phyloP scores from a whole-genome alignment of 140 eudicot genomes.

The Erigeron philadelphicus region DNA sequence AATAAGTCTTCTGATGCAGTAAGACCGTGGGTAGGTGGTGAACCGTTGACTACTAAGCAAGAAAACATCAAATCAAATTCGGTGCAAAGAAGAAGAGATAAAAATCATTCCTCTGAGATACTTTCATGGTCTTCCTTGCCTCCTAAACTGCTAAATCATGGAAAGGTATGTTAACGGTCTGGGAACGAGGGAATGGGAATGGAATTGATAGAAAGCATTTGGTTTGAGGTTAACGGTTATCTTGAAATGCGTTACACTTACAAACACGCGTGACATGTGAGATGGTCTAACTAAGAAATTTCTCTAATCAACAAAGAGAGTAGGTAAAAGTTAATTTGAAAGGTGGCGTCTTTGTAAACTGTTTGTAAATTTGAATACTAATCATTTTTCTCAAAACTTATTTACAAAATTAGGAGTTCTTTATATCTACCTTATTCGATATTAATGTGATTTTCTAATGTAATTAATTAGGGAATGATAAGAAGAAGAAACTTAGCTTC shows the following conservation, averaged over 20 bases:
- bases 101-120: conserved; percentile 45
- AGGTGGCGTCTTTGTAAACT: too few species aligned
- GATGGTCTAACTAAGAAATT: too few species aligned
- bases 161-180: conserved; percentile 46
- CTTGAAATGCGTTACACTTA: too few species aligned
- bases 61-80: conserved; percentile 50
- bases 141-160: conserved; percentile 58
- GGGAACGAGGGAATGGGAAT: not conserved
- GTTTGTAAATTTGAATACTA: too few species aligned
- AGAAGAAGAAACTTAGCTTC: conserved; percentile 70
- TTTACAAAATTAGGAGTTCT: too few species aligned
- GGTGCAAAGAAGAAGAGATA: conserved; percentile 34
- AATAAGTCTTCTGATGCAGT: conserved; percentile 35
- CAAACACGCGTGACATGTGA: too few species aligned
- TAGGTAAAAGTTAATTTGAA: too few species aligned
- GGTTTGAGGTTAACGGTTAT: too few species aligned
- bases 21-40: conserved; percentile 28
- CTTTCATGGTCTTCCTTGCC: conserved; percentile 64
- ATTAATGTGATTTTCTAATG: conserved; percentile 12
- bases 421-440: too few species aligned
- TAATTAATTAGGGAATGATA: conserved; percentile 46
- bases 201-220: too few species aligned
- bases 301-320: too few species aligned
- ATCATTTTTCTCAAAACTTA: too few species aligned
- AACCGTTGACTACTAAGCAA: conserved; percentile 39